Evolutionary conservation across 2,329 filamentous ascomycete species (phyloP).

Genomic region (Truncatella angustata): DNA sequence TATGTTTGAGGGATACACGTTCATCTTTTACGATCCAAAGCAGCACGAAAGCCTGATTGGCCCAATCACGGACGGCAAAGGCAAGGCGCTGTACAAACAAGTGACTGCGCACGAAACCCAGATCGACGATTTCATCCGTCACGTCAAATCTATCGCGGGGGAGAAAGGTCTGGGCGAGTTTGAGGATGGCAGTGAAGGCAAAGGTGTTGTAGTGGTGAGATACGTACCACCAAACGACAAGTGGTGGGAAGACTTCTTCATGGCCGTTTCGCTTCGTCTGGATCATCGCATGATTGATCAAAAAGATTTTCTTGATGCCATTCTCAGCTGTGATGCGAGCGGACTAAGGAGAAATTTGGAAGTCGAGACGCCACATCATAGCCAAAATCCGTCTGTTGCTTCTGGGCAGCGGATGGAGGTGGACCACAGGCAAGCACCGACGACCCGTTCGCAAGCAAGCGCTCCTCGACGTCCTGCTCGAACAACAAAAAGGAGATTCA

Average conservation of each 20-base stretch:
- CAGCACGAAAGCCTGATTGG: slow-evolving; percentile 76
- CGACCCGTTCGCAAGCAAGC: slow-evolving; percentile 13
- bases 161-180: slow-evolving; percentile 68
- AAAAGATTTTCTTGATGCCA: slow-evolving; percentile 87
- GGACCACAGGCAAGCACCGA: slow-evolving; percentile 17
- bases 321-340: slow-evolving; percentile 75
- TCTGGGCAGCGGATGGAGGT: slow-evolving; percentile 20
- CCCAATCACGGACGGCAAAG: slow-evolving; percentile 74
- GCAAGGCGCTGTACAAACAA: slow-evolving; percentile 72
- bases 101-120: slow-evolving; percentile 62
- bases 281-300: slow-evolving; percentile 85
- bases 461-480: slow-evolving; percentile 33
- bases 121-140: slow-evolving; percentile 73
- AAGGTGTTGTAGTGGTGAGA: slow-evolving; percentile 76
- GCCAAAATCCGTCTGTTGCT: slow-evolving; percentile 21
- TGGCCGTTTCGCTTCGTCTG: slow-evolving; percentile 66
- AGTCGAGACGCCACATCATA: slow-evolving; percentile 36
- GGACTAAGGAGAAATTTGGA: slow-evolving; percentile 68
- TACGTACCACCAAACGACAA: slow-evolving; percentile 61
- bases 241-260: slow-evolving; percentile 72
- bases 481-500: slow-evolving; percentile 60
- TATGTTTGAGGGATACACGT: slow-evolving; percentile 84
- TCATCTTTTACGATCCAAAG: slow-evolving; percentile 75
- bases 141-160: slow-evolving; percentile 71
- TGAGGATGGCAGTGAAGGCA: slow-evolving; percentile 60